Evolutionary conservation across 2,329 filamentous ascomycete species (phyloP), one percentile per base, ranked within the genome.

Genomic region (Cladosporium sp.): DNA sequence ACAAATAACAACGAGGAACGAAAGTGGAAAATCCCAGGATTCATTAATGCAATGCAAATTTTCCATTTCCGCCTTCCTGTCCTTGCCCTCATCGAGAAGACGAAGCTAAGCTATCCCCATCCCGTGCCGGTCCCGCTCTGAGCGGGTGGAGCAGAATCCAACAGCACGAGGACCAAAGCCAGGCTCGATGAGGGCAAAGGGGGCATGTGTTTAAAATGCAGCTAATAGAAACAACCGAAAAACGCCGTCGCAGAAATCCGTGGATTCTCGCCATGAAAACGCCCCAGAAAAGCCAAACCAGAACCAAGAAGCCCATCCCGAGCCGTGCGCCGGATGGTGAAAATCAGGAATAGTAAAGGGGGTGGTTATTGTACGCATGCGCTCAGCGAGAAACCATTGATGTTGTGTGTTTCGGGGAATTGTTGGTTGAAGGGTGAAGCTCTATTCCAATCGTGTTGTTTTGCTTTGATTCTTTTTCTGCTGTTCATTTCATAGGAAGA

Each of bases 401-500:
- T 43, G 37, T 50, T 28, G 40, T 43, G 31, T 50, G 46, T 32
- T 49, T 28, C 28, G n/a, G 46, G 38, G 38, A 33, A 14, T 34
- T 31, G 32, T 18, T 14, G 13, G 35, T 19, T 19, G 28, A 16
- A 43, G 35, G 46, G 41, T 41, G 22, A 35, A 31, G 33, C 32
- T 14, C 32, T 50, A 50, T 50, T 50, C 48, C 48, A 50, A 50
- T 50, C 48, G 16, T 50, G 35, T 14, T 38, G 22, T 28, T 28
- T 28, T 28, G 22, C 22, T 28, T 37, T 49, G 46, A 31, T 49
- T 49, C 43, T 16, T 22, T 37, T 50, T 37, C 37, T 43, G 31
- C 40, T 43, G n/a, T 50, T 50, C 32, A 43, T 43, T 50, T 50
- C 48, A 22, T 50, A 50, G 48, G 48, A 43, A 43, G 40, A 16